Base-by-base conservation (phyloP, 306 rosid species). In the Pueraria montana region DNA sequence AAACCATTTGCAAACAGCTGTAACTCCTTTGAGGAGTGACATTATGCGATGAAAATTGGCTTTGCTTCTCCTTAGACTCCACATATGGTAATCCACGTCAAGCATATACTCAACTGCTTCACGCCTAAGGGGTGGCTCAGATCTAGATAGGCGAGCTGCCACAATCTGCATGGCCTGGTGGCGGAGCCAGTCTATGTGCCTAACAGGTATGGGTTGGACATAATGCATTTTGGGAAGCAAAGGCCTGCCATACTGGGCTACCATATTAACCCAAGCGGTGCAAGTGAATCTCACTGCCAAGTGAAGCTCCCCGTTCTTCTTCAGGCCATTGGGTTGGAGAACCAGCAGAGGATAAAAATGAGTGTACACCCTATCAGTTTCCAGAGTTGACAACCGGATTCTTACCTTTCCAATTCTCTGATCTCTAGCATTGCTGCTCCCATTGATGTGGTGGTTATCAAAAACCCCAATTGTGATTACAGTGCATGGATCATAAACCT, bases 141-240 rank as follows among this genome's bases (percentile, higher is more conserved):
- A 77, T 34, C 97, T 89, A 7, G 74, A 34, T 4, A 96, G 83
- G 85, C 98, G 74, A 5, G 82, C 86, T 1, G 97, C 95, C 21
- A 96, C 99, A 27, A 96, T 96, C 83, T 90, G 94, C 94, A 88
- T 89, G 20, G 99, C 99, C 79, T 92, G 95, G 89, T 88, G 86
- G 38, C 98, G 91, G 42, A 96, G 97, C 95, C 87, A 86, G 63
- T 96, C 98, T 0, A 89, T 78, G 80, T 94, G 87, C 78, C 83
- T 86, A 7, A 94, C 90, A 3, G 95, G 80, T 46, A 96, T 92
- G 8, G 99, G 99, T 5, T 91, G 91, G 21, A 87, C 72, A 86
- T 96, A 96, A 70, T 96, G 99, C 95, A 96, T 96, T 85, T 92
- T 96, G 1, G 99, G 99, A 59, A 96, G 97, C 86, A 94, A 80